Base-by-base conservation (phyloP, 306 rosid species). In the Quillaja saponaria region DNA sequence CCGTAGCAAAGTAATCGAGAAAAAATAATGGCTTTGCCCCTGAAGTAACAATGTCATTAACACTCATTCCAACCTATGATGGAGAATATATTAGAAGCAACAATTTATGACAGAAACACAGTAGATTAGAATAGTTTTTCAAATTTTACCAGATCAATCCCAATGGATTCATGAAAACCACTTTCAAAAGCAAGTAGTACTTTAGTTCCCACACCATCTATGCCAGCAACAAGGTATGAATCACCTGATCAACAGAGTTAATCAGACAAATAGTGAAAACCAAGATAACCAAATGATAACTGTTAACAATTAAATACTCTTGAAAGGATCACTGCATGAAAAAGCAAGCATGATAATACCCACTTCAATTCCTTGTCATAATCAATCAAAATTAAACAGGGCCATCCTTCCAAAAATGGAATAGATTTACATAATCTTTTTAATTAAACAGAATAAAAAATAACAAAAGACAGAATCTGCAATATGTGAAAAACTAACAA, bases 31-130 rank as follows among this genome's bases (percentile, higher is more conserved):
- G 96, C 79, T 88, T 92, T 15, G 99, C 99, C 52, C 99, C 95
- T 18, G 96, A 89, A 55, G 96, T 92, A 71, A 92, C 82, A 45
- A 89, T 89, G 72, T 92, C 95, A 75, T 89, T 89, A 48, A 92
- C 96, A 37, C 96, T 92, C 99, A 92, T 92, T 2, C 95, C 99
- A 77, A 92, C 99, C 99, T 92, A 76, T 18, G 53, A 15, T n/a
- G 19, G 6, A 64, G 31, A 20, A 45, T 44, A 46, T 38, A 31
- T n/a, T 37, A 46, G 17, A 66, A 54, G 63, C 38, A 20, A 54
- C 11, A 12, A 9, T 13, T 1, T 0, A 46, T 13, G 25, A 7
- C 16, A 64, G 47, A 45, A 51, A 40, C 12, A 38, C 65, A 38
- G 1, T 10, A 7, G 62, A 35, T 20, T n/a, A 62, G 16, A 62